These are phyloP conservation scores for Aspergillus amoenus DNA, from an alignment of 2,329 filamentous ascomycete species.

Conservation along the genomic window DNA sequence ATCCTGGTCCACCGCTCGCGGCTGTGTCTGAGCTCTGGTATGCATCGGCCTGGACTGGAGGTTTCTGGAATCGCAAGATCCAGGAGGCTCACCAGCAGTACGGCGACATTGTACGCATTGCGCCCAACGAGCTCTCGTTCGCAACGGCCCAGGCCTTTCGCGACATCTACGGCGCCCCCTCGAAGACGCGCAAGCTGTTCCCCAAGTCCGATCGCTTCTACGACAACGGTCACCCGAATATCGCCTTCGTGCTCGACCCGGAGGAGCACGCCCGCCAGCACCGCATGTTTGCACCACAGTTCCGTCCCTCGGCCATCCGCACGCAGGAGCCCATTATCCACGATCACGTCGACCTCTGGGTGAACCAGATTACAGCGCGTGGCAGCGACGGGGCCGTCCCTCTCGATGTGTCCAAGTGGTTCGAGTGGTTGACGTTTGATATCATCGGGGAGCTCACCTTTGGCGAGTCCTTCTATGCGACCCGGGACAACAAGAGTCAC, in stretches of 20 bases:
- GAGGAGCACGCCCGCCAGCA: neutral
- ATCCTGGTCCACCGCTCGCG: neutral
- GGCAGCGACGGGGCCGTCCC: neutral
- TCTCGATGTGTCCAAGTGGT: slow-evolving; percentile 13
- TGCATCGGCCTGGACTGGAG: neutral
- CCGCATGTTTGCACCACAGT: neutral
- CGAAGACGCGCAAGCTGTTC: neutral
- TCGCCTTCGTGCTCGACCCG: neutral
- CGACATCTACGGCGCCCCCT: neutral
- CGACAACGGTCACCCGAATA: neutral
- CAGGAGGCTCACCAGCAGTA: neutral
- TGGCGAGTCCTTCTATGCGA: neutral
- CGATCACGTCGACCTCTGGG: neutral
- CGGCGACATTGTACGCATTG: neutral
- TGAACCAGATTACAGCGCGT: neutral
- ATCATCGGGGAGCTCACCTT: slow-evolving; percentile 10
- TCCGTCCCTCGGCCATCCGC: neutral
- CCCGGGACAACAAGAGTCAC: neutral
- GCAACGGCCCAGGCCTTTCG: neutral
- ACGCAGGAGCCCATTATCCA: neutral
- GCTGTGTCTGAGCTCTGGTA: neutral
- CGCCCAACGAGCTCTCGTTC: slow-evolving; percentile 1
- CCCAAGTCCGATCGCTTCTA: slow-evolving; percentile 2
- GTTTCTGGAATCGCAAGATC: neutral
- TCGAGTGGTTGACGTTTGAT: slow-evolving; percentile 8